A percentile compares a stretch with the other conserved stretches of the same genome.
phyloP scores from a whole-genome alignment of 148 eudicot genomes.

The Tetragonia tetragonoides region DNA sequence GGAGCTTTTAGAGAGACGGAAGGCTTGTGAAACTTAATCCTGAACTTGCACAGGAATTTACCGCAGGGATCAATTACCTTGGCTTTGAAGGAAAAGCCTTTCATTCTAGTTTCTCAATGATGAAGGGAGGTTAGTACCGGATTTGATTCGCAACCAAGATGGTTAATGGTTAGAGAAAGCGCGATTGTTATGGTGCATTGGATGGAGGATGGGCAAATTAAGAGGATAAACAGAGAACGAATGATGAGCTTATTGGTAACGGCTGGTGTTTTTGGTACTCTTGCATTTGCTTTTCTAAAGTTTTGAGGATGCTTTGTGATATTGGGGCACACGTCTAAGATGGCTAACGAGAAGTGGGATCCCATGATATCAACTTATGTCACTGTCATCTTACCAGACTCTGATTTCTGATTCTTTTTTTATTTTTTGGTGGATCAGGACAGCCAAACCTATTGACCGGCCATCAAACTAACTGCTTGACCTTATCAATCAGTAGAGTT shows the following conservation, averaged over 20 bases:
- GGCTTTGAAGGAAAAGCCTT: constrained; percentile 51
- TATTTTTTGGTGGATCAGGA: background rate
- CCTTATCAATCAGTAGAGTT: background rate
- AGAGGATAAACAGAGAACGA: background rate
- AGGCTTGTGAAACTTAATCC: constrained; percentile 39
- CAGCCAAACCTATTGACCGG: constrained; percentile 17
- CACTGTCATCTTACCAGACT: constrained; percentile 24
- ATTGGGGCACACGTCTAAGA: constrained; percentile 35
- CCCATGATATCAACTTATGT: constrained; percentile 30
- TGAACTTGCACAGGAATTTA: constrained; percentile 40
- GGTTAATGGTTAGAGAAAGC: background rate
- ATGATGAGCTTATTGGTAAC: constrained; percentile 12
- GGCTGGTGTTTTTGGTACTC: constrained; percentile 18
- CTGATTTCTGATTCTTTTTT: background rate
- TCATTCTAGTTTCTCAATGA: constrained; percentile 29
- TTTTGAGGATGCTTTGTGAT: constrained; percentile 6
- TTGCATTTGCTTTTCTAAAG: constrained; percentile 1
- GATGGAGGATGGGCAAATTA: constrained; percentile 6
- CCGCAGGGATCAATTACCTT: constrained; percentile 58
- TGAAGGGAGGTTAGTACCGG: background rate
- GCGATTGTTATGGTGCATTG: constrained; percentile 4
- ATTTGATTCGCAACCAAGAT: constrained; percentile 5
- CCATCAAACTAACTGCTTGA: background rate
- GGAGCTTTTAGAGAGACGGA: constrained; percentile 10
- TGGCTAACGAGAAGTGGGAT: constrained; percentile 30